These are phyloP conservation scores for Colletotrichum sojae DNA, from an alignment of 2,329 filamentous ascomycete genomes.

Conservation along the genomic window DNA sequence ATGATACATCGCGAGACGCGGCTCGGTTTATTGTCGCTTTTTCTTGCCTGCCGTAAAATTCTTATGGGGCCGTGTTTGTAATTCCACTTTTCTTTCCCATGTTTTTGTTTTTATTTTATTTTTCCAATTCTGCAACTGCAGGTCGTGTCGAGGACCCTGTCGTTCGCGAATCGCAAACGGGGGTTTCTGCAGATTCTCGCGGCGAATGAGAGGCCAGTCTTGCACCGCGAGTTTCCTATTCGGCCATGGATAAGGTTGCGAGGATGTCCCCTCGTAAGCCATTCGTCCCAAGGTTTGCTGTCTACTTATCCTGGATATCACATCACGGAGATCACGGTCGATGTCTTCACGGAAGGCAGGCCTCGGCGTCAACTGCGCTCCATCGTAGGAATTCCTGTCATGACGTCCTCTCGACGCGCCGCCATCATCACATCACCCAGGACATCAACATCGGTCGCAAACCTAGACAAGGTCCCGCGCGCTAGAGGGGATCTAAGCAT, in stretches of 20 bases:
- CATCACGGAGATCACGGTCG: background rate
- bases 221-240: slow-evolving; percentile 43
- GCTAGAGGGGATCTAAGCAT: no score
- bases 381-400: no score
- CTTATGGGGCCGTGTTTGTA: background rate
- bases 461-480: no score
- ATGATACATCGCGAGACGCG: slow-evolving; percentile 20
- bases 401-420: no score
- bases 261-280: background rate
- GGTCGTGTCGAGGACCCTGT: slow-evolving; percentile 30
- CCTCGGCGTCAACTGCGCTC: no score
- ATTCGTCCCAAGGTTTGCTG: background rate
- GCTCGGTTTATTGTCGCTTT: slow-evolving; percentile 5
- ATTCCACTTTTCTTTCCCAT: background rate
- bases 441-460: no score
- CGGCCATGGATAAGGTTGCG: slow-evolving; percentile 30
- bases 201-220: slow-evolving; percentile 43
- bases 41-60: background rate
- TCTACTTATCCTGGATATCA: background rate
- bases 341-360: no score
- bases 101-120: background rate
- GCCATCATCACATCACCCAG: no score
- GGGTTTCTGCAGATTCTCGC: slow-evolving; percentile 24
- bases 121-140: background rate
- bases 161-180: slow-evolving; percentile 32